These are phyloP conservation scores for Ophiocytium majus DNA, from an alignment of 352 stramenopile genomes.

Conservation along the genomic window DNA sequence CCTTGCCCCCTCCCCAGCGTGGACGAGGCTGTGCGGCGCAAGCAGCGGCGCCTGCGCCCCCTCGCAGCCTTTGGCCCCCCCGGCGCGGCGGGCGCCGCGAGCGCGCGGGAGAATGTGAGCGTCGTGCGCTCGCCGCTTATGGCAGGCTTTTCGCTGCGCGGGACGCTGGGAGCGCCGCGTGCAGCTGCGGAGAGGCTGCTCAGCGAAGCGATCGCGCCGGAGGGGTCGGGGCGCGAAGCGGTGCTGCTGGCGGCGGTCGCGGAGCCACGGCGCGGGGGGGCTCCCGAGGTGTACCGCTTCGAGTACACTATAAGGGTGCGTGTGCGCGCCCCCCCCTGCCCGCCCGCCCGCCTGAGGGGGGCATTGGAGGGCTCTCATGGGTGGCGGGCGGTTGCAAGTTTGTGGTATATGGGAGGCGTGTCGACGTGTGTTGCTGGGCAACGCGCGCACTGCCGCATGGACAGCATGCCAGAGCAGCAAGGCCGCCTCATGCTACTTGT, in stretches of 20 bases:
- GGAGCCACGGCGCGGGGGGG: constrained; percentile 31
- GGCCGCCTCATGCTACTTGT: too few relatives aligned
- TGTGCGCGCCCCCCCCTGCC: too few relatives aligned
- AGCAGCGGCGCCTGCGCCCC: not conserved
- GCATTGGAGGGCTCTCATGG: too few relatives aligned
- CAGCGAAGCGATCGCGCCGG: constrained; percentile 46
- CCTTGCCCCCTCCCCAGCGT: not conserved
- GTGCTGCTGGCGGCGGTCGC: constrained; percentile 37
- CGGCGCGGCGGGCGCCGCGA: constrained; percentile 21
- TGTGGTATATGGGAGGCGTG: too few relatives aligned
- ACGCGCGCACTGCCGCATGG: too few relatives aligned
- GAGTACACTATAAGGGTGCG: constrained; percentile 47
- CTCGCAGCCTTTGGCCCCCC: constrained; percentile 35
- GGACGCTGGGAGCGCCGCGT: constrained; percentile 48
- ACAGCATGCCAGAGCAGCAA: too few relatives aligned
- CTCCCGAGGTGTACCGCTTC: constrained; percentile 46
- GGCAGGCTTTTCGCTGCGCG: constrained; percentile 45
- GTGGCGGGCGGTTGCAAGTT: too few relatives aligned
- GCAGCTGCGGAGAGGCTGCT: constrained; percentile 54
- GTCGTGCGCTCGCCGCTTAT: constrained; percentile 47
- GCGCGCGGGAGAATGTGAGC: constrained; percentile 46
- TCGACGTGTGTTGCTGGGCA: not conserved
- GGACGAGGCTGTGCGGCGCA: not conserved
- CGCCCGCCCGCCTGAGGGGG: too few relatives aligned
- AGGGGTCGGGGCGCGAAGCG: constrained; percentile 48